Base-by-base conservation (phyloP, 2,329 filamentous ascomycete species). In the Geosmithia putterillii region DNA sequence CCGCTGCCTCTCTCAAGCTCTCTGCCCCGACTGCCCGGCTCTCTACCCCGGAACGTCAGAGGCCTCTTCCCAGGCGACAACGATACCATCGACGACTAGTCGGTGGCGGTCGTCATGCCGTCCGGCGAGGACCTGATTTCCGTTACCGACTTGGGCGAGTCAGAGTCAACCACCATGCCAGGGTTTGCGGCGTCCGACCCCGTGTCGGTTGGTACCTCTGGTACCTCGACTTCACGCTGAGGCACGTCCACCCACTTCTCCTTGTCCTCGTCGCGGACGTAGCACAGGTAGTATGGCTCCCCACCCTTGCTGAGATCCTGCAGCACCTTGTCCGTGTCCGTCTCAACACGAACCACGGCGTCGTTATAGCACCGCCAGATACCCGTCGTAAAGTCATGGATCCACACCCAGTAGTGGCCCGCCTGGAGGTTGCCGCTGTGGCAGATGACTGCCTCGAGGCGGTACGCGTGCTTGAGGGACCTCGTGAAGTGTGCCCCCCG, bases 361-460 rank as follows among this genome's bases (percentile, higher is more conserved):
- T 98, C 92, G 57, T 98, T 98, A 69, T 95, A 98, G 55, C 86
- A 87, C 45, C 88, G 81, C 89, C 92, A 98, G 18, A 89, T 69
- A 37, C 77, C 74, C 40, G 78, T 75, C 50, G 81, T 75, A 59
- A 94, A 94, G 64, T 96, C 92, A 55, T 81, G 85, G 49, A 98
- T 94, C 74, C 89, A 95, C 38, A 95, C 87, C 82, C 87, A 95
- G 64, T 96, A 98, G 61, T 98, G 92, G 0, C 92, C 92, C 39
- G 81, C 81, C 38, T 71, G 74, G 36, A 81, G 72, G 51, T 71
- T 69, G 25, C 86, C 86, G 18, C 83, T 81, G 58, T 98, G 92
- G 53, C 95, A 90, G 55, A 98, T 94, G 25, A 95, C 84, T 0
- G 90, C 86, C 52, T 95, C 89, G 4, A 98, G 74, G 14, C 79